phyloP scores from a whole-genome alignment of 1,139 yeast species.

The Taiozyma onychis region DNA sequence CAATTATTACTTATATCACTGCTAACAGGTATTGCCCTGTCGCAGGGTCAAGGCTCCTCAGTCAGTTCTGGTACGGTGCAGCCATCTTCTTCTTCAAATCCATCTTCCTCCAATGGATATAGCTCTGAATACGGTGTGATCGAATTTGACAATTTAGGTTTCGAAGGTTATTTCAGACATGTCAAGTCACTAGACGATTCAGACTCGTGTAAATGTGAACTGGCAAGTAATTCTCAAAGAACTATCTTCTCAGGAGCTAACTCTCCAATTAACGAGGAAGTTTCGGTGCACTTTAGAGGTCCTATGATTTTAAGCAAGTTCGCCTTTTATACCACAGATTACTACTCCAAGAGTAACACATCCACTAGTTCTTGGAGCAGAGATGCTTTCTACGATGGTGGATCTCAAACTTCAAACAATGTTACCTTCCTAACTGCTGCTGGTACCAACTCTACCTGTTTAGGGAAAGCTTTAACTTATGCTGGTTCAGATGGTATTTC shows the following conservation, averaged over 20 bases:
- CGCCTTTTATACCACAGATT: constrained; percentile 17
- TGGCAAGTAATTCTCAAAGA: constrained; percentile 26
- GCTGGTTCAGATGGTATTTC: constrained; percentile 39
- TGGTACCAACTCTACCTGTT: constrained; percentile 47
- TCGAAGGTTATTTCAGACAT: constrained; percentile 55
- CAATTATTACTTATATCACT: not conserved
- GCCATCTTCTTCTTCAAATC: constrained; percentile 5
- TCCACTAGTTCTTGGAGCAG: constrained; percentile 39
- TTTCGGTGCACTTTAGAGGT: constrained; percentile 81
- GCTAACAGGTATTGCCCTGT: constrained; percentile 1
- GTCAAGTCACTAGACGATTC: constrained; percentile 44
- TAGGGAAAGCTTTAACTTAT: constrained; percentile 60
- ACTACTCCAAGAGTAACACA: constrained; percentile 26
- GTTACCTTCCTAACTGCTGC: constrained; percentile 59
- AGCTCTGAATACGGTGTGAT: constrained; percentile 33
- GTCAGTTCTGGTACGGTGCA: not conserved
- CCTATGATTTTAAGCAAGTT: constrained; percentile 38
- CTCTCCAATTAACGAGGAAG: constrained; percentile 63
- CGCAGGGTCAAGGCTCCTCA: constrained; percentile 1
- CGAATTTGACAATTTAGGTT: constrained; percentile 59
- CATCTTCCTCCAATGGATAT: constrained; percentile 8
- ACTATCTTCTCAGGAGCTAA: constrained; percentile 52
- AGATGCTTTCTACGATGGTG: constrained; percentile 39
- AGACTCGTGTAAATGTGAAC: constrained; percentile 49
- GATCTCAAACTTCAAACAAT: constrained; percentile 37